These are phyloP conservation scores for Phylloporus scabripes DNA, from an alignment of 768 basidiomycete genomes.

Conservation along the genomic window DNA sequence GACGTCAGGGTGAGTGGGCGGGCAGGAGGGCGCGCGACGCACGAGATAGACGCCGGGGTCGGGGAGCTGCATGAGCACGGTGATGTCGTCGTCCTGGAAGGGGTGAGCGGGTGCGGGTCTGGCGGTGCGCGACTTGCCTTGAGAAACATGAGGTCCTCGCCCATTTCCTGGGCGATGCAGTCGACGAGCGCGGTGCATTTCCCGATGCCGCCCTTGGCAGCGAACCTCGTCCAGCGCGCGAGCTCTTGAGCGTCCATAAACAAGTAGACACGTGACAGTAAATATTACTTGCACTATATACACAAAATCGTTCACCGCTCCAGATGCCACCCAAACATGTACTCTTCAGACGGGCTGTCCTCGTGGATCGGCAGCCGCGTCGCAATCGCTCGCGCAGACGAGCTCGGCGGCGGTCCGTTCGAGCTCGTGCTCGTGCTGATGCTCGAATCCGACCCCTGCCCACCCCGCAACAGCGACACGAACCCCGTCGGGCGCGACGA, in stretches of 20 bases:
- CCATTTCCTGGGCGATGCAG: conserved; percentile 65
- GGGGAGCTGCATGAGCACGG: conserved; percentile 65
- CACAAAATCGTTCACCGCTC: not conserved
- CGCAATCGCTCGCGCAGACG: conserved; percentile 10
- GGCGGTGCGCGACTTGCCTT: conserved; percentile 52
- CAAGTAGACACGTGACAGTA: no score
- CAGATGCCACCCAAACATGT: conserved; percentile 12
- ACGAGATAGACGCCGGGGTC: conserved; percentile 62
- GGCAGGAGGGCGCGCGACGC: conserved; percentile 22
- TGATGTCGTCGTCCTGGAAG: conserved; percentile 70
- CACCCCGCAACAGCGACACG: conserved; percentile 7
- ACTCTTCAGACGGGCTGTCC: conserved; percentile 15
- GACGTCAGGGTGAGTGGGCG: not conserved
- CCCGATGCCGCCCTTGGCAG: conserved; percentile 80
- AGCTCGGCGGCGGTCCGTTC: conserved; percentile 11
- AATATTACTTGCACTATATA: not conserved
- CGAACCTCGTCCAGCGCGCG: conserved; percentile 79
- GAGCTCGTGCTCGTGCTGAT: conserved; percentile 10
- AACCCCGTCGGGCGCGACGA: conserved; percentile 13
- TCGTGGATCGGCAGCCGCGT: conserved; percentile 20
- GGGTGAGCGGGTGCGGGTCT: conserved; percentile 9
- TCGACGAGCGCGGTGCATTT: conserved; percentile 69
- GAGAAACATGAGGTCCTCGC: conserved; percentile 79
- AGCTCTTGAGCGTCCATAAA: conserved; percentile 67
- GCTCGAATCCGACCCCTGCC: conserved; percentile 18